Evolutionary conservation across 306 rosid species (phyloP).

Genomic region (Rosa rugosa): DNA sequence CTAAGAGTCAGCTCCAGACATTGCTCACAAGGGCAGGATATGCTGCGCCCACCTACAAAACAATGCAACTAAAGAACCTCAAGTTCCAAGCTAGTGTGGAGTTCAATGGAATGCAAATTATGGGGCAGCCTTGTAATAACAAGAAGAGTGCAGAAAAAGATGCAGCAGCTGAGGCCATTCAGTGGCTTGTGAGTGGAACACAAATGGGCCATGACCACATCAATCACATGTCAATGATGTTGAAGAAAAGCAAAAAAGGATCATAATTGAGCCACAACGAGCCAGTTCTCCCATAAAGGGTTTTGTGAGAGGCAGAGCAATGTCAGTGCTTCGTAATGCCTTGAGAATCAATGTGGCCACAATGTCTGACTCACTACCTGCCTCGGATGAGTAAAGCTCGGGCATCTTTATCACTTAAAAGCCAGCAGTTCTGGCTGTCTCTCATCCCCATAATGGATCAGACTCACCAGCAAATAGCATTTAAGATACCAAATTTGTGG

Average conservation of each 20-base stretch:
- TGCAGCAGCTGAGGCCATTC: constrained; percentile 92
- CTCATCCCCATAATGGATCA: constrained; percentile 3
- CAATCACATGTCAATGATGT: constrained; percentile 67
- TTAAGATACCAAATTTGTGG: constrained; percentile 6
- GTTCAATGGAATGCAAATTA: constrained; percentile 71
- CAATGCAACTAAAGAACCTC: constrained; percentile 57
- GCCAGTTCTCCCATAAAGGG: constrained; percentile 4
- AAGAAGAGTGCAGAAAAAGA: constrained; percentile 96
- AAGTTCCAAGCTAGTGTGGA: constrained; percentile 75
- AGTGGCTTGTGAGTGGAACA: constrained; percentile 75
- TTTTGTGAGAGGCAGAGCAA: background rate
- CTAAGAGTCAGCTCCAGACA: constrained; percentile 95
- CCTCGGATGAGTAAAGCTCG: background rate
- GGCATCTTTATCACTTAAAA: constrained; percentile 3
- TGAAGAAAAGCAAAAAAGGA: constrained; percentile 84
- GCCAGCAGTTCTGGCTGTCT: background rate
- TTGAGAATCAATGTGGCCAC: background rate
- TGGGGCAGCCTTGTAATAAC: constrained; percentile 84
- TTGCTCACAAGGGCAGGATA: constrained; percentile 86
- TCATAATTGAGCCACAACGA: constrained; percentile 36
- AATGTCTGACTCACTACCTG: background rate
- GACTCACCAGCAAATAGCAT: constrained; percentile 9
- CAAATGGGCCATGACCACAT: constrained; percentile 50
- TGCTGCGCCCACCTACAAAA: constrained; percentile 70
- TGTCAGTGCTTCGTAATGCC: constrained; percentile 15